Conservation (phyloP, 352 stramenopile genomes). For the Phytophthora ohioensis region DNA sequence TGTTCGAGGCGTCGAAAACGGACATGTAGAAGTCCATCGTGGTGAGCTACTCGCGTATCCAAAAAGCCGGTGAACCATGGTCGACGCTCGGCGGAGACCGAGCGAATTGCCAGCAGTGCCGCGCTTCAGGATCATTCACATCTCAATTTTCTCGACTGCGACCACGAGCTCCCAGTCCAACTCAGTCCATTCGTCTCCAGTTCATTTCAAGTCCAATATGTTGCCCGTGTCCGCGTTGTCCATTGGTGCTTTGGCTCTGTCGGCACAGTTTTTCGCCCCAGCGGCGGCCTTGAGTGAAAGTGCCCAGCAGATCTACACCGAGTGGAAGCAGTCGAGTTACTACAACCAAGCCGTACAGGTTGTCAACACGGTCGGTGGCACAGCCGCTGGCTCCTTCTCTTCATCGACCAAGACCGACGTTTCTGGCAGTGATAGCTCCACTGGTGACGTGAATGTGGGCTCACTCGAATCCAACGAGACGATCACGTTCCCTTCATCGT, state of each 20-base stretch:
- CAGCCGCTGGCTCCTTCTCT: conserved; percentile 24
- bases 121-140: conserved; percentile 29
- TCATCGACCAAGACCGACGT: conserved; percentile 23
- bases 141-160: conserved; percentile 42
- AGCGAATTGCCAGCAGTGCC: not conserved
- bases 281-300: conserved; percentile 9
- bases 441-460: conserved; percentile 8
- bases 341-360: conserved; percentile 46
- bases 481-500: conserved; percentile 22
- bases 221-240: conserved; percentile 31
- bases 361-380: conserved; percentile 33
- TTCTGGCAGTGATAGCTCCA: conserved; percentile 25
- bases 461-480: conserved; percentile 37
- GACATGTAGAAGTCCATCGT: conserved; percentile 38
- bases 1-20: conserved; percentile 30
- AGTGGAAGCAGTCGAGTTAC: conserved; percentile 52
- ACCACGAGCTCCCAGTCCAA: conserved; percentile 20
- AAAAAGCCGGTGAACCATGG: conserved; percentile 1
- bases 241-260: conserved; percentile 30
- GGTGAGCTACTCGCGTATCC: conserved; percentile 25
- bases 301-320: conserved; percentile 36
- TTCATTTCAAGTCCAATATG: conserved; percentile 26
- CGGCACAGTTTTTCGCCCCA: conserved; percentile 20
- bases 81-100: not conserved
- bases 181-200: conserved; percentile 9